These are phyloP conservation scores for Phenoliferia sp. DNA, from an alignment of 1,284 basidiomycete genomes.

Conservation along the genomic window DNA sequence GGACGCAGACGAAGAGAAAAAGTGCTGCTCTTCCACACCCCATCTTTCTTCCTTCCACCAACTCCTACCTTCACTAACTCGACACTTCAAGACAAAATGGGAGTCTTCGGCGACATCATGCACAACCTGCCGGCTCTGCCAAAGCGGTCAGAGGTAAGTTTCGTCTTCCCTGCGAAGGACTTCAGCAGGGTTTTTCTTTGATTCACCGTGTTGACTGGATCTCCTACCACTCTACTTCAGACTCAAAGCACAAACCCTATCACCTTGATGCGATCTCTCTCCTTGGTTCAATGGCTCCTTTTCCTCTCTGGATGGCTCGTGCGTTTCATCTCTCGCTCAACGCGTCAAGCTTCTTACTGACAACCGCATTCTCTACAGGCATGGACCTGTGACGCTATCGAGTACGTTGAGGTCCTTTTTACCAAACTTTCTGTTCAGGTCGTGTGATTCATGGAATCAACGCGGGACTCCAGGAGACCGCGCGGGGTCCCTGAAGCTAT, in stretches of 20 bases:
- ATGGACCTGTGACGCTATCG: conserved; percentile 49
- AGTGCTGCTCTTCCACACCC: too few species aligned
- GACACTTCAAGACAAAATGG: too few species aligned
- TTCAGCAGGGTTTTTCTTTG: too few species aligned
- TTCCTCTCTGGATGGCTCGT: not conserved
- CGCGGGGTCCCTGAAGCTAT: not conserved
- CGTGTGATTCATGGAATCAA: not conserved
- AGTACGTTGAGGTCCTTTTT: conserved; percentile 36
- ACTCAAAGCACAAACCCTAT: not conserved
- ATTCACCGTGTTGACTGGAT: not conserved
- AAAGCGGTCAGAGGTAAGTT: not conserved
- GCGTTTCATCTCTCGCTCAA: not conserved
- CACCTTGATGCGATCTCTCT: not conserved
- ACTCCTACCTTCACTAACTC: too few species aligned
- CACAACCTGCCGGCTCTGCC: not conserved
- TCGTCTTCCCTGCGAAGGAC: too few species aligned
- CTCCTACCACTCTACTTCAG: not conserved
- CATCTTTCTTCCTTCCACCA: too few species aligned
- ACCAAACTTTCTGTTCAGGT: conserved; percentile 34
- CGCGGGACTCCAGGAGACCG: not conserved
- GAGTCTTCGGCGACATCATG: too few species aligned
- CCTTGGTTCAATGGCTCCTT: not conserved
- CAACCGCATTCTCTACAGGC: conserved; percentile 33
- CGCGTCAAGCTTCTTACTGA: not conserved
- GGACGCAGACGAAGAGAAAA: too few species aligned